Evolutionary conservation across 2,329 filamentous ascomycete genomes (phyloP), one percentile per base, ranked within the genome.

Genomic region (Fusarium devonianum): DNA sequence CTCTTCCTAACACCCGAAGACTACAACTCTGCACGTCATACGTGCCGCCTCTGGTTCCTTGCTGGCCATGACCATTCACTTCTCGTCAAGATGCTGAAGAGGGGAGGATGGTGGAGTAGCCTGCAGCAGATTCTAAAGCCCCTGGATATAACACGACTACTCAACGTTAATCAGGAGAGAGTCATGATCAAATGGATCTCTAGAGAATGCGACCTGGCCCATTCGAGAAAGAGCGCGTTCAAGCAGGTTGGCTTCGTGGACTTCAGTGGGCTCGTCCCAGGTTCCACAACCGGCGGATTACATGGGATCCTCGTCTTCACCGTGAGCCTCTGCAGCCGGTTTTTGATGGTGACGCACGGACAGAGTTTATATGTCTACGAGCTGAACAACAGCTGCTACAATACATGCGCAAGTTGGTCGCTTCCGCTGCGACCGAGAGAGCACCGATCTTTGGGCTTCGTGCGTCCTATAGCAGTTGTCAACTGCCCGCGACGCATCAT

Each of bases 1-100:
- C 33, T 28, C 10, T 51, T 65, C 7, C 66, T 77, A 5, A 34
- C 53, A 4, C 73, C 73, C 1, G 34, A 46, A 8, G 73, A 76
- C 58, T 88, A 86, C 65, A 80, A 88, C 60, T 75, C 81, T 43
- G 83, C 84, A 12, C 77, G 85, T 13, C 79, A 82, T 53, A 78
- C 78, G 13, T 88, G 84, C 62, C 77, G 78, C 34, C 68, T 70
- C 25, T 88, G 83, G 85, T 83, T 86, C 72, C 67, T 76, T 26
- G 77, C 76, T 16, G 81, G 83, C 38, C 66, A 87, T n/a, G 71
- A 84, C 38, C 67, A 69, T 30, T 68, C 61, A 2, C 58, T 88
- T 2, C 69, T 87, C 9, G 67, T 70, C 18, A 62, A 60, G 2
- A 85, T 86, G 80, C 63, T 87, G 33, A 76, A 73, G 57, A 72